Base-by-base conservation (phyloP, 148 eudicot species). In the Silene conica region DNA sequence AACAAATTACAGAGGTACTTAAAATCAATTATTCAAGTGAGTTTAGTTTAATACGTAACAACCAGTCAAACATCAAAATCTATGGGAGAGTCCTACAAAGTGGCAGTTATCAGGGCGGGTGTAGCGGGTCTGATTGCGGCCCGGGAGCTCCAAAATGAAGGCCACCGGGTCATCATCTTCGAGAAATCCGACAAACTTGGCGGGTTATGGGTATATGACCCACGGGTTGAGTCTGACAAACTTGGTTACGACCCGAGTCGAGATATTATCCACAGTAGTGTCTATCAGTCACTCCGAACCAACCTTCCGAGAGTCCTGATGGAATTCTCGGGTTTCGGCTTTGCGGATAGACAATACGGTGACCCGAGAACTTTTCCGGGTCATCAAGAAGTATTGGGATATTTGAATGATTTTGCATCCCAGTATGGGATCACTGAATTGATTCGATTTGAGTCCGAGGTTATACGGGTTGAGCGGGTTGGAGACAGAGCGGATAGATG, bases 81-180 rank as follows among this genome's bases (percentile, higher is more conserved):
- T n/a, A n/a, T 74, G 78, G n/a, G 21, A 13, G 54, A 21, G 2
- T 66, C 70, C 0, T 69, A 77, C 18, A 79, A 73, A 5, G 82
- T 82, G 66, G 89, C 92, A 20, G 92, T 86, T 56, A 86, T 88
- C 62, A 85, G 92, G 64, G 87, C 89, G 12, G 89, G 92, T 0
- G 72, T 78, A 1, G 38, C 88, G 5, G 92, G 92, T 8, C 78
- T 86, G 1, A 57, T 73, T 5, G 73, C 85, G 0, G 84, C 87
- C 19, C 79, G 86, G 5, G 87, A 86, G 73, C 89, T 88, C 25
- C 73, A 73, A 41, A 69, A 55, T 41, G 78, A 77, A 22, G 82
- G 75, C 63, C 92, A 82, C 67, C 79, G 26, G 56, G 89, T 86
- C 9, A 63, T 69, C 7, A 77, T 83, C 34, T 86, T 63, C 46